These are phyloP conservation scores for Lipomyces mesembrius DNA, from an alignment of 805 yeast genomes.

Conservation along the genomic window DNA sequence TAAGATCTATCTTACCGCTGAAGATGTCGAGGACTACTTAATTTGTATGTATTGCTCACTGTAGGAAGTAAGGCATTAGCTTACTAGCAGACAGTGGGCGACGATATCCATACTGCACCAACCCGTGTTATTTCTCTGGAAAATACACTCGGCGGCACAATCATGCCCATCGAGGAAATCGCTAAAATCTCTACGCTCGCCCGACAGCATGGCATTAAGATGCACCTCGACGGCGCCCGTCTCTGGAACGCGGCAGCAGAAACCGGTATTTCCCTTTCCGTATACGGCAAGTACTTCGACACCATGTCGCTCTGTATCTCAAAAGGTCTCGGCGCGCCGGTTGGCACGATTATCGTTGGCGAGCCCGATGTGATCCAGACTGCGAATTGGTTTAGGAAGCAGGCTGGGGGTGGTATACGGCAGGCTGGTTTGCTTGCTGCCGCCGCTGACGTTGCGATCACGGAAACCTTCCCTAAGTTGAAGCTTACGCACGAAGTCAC, in stretches of 20 bases:
- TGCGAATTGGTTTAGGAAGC: slow-evolving; percentile 86
- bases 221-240: slow-evolving; percentile 96
- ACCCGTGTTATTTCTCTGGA: slow-evolving; percentile 83
- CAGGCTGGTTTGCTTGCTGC: slow-evolving; percentile 81
- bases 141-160: slow-evolving; percentile 83
- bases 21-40: slow-evolving; percentile 68
- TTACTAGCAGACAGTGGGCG: slow-evolving; percentile 59
- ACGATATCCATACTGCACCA: slow-evolving; percentile 87
- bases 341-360: slow-evolving; percentile 87
- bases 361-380: slow-evolving; percentile 59
- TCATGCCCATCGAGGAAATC: slow-evolving; percentile 81
- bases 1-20: slow-evolving; percentile 67
- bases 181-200: slow-evolving; percentile 73
- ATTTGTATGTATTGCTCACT: slow-evolving; percentile 20
- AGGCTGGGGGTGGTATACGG: slow-evolving; percentile 91
- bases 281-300: slow-evolving; percentile 79
- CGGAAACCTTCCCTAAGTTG: slow-evolving; percentile 65
- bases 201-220: slow-evolving; percentile 56
- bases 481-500: slow-evolving; percentile 58
- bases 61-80: slow-evolving; percentile 38
- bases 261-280: slow-evolving; percentile 67
- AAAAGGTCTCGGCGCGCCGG: slow-evolving; percentile 90
- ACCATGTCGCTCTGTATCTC: slow-evolving; percentile 89
- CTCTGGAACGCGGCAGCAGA: slow-evolving; percentile 87
- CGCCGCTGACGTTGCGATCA: slow-evolving; percentile 81